A percentile compares a stretch with the other conserved stretches of the same genome.
Evolutionary conservation across 1,284 basidiomycete species (phyloP).

Genomic region (Uromyces viciae-fabae): DNA sequence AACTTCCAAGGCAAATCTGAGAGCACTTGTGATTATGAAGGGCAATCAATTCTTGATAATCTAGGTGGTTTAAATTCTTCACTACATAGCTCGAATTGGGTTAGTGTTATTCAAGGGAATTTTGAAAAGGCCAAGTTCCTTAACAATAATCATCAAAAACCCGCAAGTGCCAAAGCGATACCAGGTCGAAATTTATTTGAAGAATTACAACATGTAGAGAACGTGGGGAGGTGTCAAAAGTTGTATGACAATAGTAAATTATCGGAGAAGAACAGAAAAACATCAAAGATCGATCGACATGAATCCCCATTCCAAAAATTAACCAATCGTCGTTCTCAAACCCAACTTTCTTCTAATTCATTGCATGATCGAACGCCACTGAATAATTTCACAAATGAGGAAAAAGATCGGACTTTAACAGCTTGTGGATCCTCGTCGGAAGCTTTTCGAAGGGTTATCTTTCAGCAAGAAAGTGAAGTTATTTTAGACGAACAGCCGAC

Average conservation of each 20-base stretch:
- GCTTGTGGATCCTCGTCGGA: too few relatives aligned
- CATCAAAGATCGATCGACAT: too few relatives aligned
- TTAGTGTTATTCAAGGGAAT: background rate
- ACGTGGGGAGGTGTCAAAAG: too few relatives aligned
- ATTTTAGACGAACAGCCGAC: too few relatives aligned
- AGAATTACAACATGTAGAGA: background rate
- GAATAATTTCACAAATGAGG: too few relatives aligned
- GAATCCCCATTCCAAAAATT: background rate
- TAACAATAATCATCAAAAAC: background rate
- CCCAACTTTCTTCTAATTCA: background rate
- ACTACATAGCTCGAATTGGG: background rate
- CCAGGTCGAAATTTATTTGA: conserved; percentile 15
- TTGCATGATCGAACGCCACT: too few relatives aligned
- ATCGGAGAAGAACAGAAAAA: too few relatives aligned
- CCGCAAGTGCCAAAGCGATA: background rate
- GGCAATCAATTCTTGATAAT: background rate
- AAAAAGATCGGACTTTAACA: too few relatives aligned
- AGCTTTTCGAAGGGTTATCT: too few relatives aligned
- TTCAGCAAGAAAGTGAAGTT: background rate
- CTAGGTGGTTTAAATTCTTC: conserved; percentile 2
- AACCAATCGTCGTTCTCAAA: background rate
- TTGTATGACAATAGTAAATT: too few relatives aligned
- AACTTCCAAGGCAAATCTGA: background rate
- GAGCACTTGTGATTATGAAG: background rate
- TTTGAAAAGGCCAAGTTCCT: background rate